These are phyloP conservation scores for Ogataea trehalophila DNA, from an alignment of 805 yeast genomes.

Conservation along the genomic window DNA sequence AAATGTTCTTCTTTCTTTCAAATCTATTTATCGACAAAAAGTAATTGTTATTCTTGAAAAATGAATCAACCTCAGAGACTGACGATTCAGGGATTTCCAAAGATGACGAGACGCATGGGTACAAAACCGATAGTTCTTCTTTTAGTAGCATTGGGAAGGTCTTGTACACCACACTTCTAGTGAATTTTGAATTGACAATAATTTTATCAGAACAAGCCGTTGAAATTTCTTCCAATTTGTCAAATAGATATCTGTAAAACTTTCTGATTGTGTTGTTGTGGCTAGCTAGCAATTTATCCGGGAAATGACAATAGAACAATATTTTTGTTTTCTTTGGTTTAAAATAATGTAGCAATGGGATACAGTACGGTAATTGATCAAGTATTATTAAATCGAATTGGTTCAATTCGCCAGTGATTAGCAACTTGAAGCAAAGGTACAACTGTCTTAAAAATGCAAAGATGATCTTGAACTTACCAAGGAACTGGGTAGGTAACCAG, in stretches of 20 bases:
- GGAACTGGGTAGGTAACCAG: conserved; percentile 64
- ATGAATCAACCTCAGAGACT: conserved; percentile 30
- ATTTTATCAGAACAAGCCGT: conserved; percentile 72
- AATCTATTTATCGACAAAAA: conserved; percentile 83
- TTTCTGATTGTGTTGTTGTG: conserved; percentile 51
- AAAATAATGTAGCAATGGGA: conserved; percentile 61
- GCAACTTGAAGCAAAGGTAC: conserved; percentile 45
- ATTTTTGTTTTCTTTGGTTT: conserved; percentile 41
- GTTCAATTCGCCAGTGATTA: conserved; percentile 43
- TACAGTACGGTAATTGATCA: conserved; percentile 82
- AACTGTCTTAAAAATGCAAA: conserved; percentile 84
- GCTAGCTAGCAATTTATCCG: conserved; percentile 75
- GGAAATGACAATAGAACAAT: conserved; percentile 93
- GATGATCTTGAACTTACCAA: conserved; percentile 68
- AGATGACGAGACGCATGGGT: conserved; percentile 67
- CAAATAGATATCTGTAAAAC: conserved; percentile 78
- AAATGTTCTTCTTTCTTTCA: conserved; percentile 80
- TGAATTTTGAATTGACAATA: conserved; percentile 85
- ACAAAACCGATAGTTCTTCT: conserved; percentile 52
- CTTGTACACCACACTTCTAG: conserved; percentile 59
- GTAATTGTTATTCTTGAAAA: conserved; percentile 35
- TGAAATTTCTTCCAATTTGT: conserved; percentile 74
- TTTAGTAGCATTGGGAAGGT: conserved; percentile 47
- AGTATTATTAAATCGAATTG: conserved; percentile 70
- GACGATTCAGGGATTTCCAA: conserved; percentile 17